phyloP scores from a whole-genome alignment of 805 yeast genomes.

The Schwanniomyces sp. region DNA sequence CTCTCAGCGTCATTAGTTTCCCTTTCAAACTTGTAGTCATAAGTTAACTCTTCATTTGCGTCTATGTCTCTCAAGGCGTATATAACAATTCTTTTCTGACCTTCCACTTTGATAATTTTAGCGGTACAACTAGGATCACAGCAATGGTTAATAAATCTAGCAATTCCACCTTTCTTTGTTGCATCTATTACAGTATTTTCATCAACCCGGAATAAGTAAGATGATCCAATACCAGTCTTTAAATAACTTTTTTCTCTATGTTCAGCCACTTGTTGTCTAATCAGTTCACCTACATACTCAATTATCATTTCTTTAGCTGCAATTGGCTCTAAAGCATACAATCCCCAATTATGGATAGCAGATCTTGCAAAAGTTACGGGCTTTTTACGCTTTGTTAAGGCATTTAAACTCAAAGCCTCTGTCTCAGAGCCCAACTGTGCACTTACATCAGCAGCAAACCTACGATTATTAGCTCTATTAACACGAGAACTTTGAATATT shows the following conservation, averaged over 20 bases:
- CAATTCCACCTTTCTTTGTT: constrained; percentile 95
- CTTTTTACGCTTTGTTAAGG: constrained; percentile 83
- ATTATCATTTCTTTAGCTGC: constrained; percentile 97
- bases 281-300: constrained; percentile 94
- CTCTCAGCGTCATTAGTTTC: constrained; percentile 87
- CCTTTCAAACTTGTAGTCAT: constrained; percentile 93
- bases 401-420: constrained; percentile 80
- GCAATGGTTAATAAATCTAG: constrained; percentile 94
- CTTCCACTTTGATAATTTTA: constrained; percentile 92
- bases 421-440: constrained; percentile 82
- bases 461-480: constrained; percentile 81
- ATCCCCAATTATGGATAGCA: constrained; percentile 97
- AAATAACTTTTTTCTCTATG: constrained; percentile 83
- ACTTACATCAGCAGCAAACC: constrained; percentile 86
- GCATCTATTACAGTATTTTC: constrained; percentile 96
- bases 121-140: constrained; percentile 98
- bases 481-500: constrained; percentile 69
- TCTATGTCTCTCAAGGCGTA: constrained; percentile 87
- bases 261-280: constrained; percentile 92
- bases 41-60: constrained; percentile 89
- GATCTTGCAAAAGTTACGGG: constrained; percentile 97
- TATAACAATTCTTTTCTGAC: constrained; percentile 89
- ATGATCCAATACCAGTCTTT: constrained; percentile 92
- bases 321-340: constrained; percentile 92
- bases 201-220: constrained; percentile 88